Evolutionary conservation across 192 early-diverging fungal genomes (phyloP), one percentile per base, ranked within the genome.

Genomic region (Coemansia sp.): DNA sequence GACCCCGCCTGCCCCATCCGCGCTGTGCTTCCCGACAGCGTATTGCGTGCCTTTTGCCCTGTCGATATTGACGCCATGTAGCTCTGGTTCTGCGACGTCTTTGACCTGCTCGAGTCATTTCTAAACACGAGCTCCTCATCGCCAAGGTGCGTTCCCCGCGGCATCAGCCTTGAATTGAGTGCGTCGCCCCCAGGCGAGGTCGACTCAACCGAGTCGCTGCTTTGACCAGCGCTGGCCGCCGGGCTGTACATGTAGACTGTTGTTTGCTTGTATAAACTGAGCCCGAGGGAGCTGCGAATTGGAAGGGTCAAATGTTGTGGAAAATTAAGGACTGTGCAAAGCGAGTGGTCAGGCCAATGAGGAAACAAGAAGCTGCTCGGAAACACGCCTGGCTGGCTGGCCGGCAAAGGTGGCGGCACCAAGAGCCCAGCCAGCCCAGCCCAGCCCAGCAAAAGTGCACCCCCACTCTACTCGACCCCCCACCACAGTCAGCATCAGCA

Each of bases 81-180:
- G 44, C 42, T 50, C 50, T 72, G 69, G 69, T 72, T 72, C 54
- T 65, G 69, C 26, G 58, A 20, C 4, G 62, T 49, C 48, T 72
- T 72, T 50, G 69, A 72, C 54, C 50, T 24, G 23, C 50, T 53
- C 44, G 69, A 72, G 48, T 72, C 58, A 35, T 50, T 65, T 13
- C 69, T 61, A 34, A 72, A 72, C 53, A 72, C 69, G 5, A 72
- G 50, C 54, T 72, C 69, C 39, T 72, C 69, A 42, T 72, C 69
- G 1, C 49, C 54, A 19, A 58, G 45, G 40, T 72, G 57, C 14
- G 62, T 65, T 33, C 58, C 69, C 0, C 69, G 69, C 14, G 69
- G 69, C 62, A 72, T 72, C 50, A 72, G 49, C 34, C 69, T 58
- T 30, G 62, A 54, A 41, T 53, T 72, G 32, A 50, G 47, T 24